Evolutionary conservation across 352 stramenopile species (phyloP).

Genomic region (Peronospora tabacina): DNA sequence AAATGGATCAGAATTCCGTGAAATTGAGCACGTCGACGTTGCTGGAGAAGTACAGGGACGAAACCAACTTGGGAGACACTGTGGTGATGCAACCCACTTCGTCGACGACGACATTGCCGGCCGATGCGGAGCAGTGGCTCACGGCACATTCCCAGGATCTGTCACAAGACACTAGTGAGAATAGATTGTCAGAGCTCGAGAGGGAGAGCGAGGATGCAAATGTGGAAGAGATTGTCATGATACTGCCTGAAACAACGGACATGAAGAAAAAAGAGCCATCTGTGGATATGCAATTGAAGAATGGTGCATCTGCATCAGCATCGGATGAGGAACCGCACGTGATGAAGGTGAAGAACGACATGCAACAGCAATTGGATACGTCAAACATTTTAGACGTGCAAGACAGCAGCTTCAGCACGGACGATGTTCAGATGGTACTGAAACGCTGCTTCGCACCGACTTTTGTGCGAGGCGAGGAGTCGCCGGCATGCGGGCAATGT

Average conservation of each 20-base stretch:
- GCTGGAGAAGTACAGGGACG: constrained; percentile 30
- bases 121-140: constrained; percentile 29
- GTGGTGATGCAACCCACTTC: constrained; percentile 18
- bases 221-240: constrained; percentile 5
- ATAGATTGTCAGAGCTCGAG: constrained; percentile 4
- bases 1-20: constrained; percentile 12
- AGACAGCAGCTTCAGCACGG: constrained; percentile 22
- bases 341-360: constrained; percentile 15
- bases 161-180: constrained; percentile 8
- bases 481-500: constrained; percentile 51
- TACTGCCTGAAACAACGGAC: neutral
- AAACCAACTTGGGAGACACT: constrained; percentile 19
- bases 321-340: constrained; percentile 11
- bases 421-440: constrained; percentile 33
- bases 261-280: constrained; percentile 12
- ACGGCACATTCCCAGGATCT: constrained; percentile 19
- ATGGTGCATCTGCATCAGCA: neutral
- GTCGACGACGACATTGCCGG: constrained; percentile 18
- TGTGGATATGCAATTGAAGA: neutral
- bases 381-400: constrained; percentile 12
- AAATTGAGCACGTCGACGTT: constrained; percentile 23
- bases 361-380: constrained; percentile 9
- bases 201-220: constrained; percentile 10
- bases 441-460: constrained; percentile 54
- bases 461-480: constrained; percentile 44